Evolutionary conservation across 352 stramenopile species (phyloP).

Genomic region (Phytophthora cryptogea): DNA sequence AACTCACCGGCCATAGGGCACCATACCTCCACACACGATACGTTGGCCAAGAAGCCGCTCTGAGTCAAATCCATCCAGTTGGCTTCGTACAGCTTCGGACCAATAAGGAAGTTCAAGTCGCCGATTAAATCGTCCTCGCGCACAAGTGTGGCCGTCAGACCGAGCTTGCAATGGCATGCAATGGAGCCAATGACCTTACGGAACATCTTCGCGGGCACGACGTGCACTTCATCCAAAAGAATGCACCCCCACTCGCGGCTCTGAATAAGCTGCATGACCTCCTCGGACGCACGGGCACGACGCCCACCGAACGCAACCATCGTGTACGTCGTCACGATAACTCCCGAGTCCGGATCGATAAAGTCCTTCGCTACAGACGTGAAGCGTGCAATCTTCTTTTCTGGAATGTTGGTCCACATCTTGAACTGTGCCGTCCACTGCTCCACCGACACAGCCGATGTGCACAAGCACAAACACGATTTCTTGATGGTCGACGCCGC

Average conservation of each 20-base stretch:
- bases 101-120: constrained; percentile 99
- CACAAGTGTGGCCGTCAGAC: constrained; percentile 98
- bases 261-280: constrained; percentile 97
- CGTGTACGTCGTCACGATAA: constrained; percentile 98
- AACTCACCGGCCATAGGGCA: constrained; percentile 99
- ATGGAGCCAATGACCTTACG: constrained; percentile 93
- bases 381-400: constrained; percentile 87
- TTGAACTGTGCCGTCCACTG: constrained; percentile 99
- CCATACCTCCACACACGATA: constrained; percentile 99
- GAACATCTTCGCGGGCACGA: constrained; percentile 99
- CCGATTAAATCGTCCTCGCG: constrained; percentile 99
- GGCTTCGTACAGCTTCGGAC: constrained; percentile 95
- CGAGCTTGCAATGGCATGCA: constrained; percentile 98
- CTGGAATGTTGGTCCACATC: constrained; percentile 95
- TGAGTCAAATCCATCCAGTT: constrained; percentile 99
- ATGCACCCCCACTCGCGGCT: constrained; percentile 99
- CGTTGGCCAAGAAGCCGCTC: constrained; percentile 96
- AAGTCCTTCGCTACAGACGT: constrained; percentile 84
- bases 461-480: constrained; percentile 97
- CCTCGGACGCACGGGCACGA: constrained; percentile 89
- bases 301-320: constrained; percentile 96
- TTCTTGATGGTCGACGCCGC: constrained; percentile 98
- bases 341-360: constrained; percentile 79
- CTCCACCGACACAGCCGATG: constrained; percentile 96
- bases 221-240: constrained; percentile 97